phyloP scores from a whole-genome alignment of 2,329 filamentous ascomycete species.

The Cladosporium sphaerospermum region DNA sequence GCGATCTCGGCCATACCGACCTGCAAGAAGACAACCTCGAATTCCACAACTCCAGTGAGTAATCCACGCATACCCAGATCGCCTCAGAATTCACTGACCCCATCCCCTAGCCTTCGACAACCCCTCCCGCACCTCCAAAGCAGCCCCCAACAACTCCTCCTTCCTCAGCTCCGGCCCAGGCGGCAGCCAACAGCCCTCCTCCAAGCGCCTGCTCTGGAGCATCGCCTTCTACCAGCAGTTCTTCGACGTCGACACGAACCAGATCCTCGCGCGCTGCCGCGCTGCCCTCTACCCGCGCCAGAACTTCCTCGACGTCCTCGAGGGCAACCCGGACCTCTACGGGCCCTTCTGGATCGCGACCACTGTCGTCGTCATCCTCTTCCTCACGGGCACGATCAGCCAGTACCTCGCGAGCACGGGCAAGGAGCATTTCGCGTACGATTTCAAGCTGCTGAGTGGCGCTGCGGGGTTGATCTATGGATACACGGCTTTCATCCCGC shows the following conservation, averaged over 20 bases:
- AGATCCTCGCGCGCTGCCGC: conserved; percentile 79
- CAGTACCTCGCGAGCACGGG: conserved; percentile 71
- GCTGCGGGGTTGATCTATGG: conserved; percentile 92
- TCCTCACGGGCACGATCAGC: conserved; percentile 90
- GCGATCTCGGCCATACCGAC: conserved; percentile 95
- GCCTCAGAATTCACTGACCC: neutral
- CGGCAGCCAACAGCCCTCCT: conserved; percentile 21
- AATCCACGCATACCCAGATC: neutral
- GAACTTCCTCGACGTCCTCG: conserved; percentile 94
- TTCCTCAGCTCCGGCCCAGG: conserved; percentile 30
- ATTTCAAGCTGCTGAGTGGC: conserved; percentile 82
- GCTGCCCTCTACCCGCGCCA: conserved; percentile 83
- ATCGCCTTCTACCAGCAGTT: conserved; percentile 93
- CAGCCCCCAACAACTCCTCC: conserved; percentile 36
- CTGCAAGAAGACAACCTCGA: conserved; percentile 91
- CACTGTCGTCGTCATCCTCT: conserved; percentile 91
- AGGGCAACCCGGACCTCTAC: conserved; percentile 95
- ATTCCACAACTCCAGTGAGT: conserved; percentile 81
- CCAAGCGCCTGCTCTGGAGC: conserved; percentile 86
- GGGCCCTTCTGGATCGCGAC: conserved; percentile 98
- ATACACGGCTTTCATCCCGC: conserved; percentile 77
- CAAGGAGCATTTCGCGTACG: conserved; percentile 73
- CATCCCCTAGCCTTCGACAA: conserved; percentile 24
- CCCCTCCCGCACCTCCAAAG: conserved; percentile 44
- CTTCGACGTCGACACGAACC: conserved; percentile 94